Percentiles rank a stretch among this genome's conserved stretches.
These are phyloP conservation scores for Lactarius sanguifluus DNA, from an alignment of 768 basidiomycete genomes.

Conservation along the genomic window DNA sequence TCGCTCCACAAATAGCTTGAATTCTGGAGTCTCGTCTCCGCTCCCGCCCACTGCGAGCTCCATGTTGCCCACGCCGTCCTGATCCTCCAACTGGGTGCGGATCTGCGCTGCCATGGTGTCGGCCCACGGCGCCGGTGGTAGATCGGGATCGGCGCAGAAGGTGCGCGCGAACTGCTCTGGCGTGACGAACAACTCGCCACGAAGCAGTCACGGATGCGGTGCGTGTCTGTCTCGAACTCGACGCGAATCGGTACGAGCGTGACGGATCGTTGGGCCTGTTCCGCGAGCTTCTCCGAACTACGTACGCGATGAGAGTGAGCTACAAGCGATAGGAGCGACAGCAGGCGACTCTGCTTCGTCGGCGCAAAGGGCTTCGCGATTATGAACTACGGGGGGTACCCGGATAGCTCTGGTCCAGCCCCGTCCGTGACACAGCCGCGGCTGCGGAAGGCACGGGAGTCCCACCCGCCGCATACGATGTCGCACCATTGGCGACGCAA, in stretches of 20 bases:
- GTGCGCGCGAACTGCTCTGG: slow-evolving; percentile 59
- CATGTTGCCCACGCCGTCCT: slow-evolving; percentile 77
- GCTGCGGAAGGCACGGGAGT: slow-evolving; percentile 34
- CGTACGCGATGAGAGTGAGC: slow-evolving; percentile 12
- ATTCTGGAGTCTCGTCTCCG: no score
- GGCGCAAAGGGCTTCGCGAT: slow-evolving; percentile 46
- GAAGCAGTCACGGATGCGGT: slow-evolving; percentile 91
- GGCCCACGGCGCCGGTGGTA: slow-evolving; percentile 64
- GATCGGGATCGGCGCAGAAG: slow-evolving; percentile 87
- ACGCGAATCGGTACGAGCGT: slow-evolving; percentile 89
- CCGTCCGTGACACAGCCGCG: slow-evolving; percentile 40
- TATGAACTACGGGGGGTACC: slow-evolving; percentile 40
- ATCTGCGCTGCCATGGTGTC: slow-evolving; percentile 86
- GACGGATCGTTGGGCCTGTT: slow-evolving; percentile 55
- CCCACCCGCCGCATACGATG: slow-evolving; percentile 50
- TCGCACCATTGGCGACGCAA: slow-evolving; percentile 39
- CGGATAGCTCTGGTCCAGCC: slow-evolving; percentile 85
- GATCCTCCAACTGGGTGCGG: slow-evolving; percentile 86
- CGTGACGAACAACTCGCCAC: slow-evolving; percentile 80
- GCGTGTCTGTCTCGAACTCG: slow-evolving; percentile 90
- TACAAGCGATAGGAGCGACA: slow-evolving; percentile 26
- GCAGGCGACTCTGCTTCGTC: slow-evolving; percentile 54
- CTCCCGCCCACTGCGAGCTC: slow-evolving; percentile 58
- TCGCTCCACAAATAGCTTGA: no score
- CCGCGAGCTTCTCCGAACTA: slow-evolving; percentile 56